Percentiles rank a stretch among this genome's conserved stretches.
These are phyloP conservation scores for Vitis hybrid DNA, from an alignment of 177 flowering plant species.

Conservation along the genomic window DNA sequence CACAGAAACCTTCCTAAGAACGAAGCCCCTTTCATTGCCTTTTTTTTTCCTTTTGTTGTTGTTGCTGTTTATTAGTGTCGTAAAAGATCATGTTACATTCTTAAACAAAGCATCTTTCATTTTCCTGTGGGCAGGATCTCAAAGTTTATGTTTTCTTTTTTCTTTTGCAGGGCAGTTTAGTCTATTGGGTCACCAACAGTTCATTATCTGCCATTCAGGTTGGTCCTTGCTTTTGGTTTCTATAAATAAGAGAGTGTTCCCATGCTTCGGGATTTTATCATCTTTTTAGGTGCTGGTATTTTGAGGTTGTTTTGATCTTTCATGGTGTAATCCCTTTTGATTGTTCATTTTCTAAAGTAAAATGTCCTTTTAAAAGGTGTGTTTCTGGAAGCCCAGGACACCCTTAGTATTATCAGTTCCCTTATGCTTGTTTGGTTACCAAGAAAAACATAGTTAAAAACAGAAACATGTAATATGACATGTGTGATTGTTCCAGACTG, in stretches of 20 bases:
- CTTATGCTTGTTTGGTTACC: too few species aligned
- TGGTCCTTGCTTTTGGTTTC: constrained; percentile 5
- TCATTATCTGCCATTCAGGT: constrained; percentile 73
- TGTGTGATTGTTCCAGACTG: too few species aligned
- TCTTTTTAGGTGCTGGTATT: not conserved
- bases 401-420: not conserved
- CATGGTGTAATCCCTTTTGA: not conserved
- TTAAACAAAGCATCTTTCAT: too few species aligned
- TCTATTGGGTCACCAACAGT: constrained; percentile 86
- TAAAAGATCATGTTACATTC: too few species aligned
- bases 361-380: not conserved
- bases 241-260: not conserved
- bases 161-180: constrained; percentile 73
- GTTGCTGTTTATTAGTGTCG: too few species aligned
- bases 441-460: too few species aligned
- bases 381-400: not conserved
- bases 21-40: too few species aligned
- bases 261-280: not conserved
- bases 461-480: too few species aligned
- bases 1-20: too few species aligned
- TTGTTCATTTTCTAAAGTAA: not conserved
- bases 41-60: too few species aligned
- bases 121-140: not conserved
- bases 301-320: not conserved
- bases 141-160: constrained; percentile 1